Base-by-base conservation (phyloP, 2,329 filamentous ascomycete species). In the Metarhizium sp. region DNA sequence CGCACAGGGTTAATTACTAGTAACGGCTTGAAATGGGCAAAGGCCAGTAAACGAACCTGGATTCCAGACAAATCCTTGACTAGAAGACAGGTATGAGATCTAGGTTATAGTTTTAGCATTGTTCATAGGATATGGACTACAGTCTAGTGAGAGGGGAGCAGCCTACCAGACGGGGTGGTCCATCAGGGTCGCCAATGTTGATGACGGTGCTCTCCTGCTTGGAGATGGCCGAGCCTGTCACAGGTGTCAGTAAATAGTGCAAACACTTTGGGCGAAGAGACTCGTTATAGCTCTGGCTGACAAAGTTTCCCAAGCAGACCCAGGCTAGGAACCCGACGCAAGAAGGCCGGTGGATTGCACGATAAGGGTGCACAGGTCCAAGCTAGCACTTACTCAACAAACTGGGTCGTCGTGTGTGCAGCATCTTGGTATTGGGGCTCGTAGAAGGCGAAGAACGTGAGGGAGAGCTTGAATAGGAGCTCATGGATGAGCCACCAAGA, bases 31-130 rank as follows among this genome's bases (percentile, higher is more conserved):
- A 11, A 29, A 10, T 48, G 36, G 25, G 7, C 25, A 6, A 32
- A 14, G 18, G 8, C 16, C 29, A 34, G 25, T 13, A 20, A 18
- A 62, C 71, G 53, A 73, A 86, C 84, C 85, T 69, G 88, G 87
- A 69, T 92, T 92, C 88, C 88, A 92, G 58, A 85, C 83, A 66
- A 90, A 92, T 56, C 88, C 88, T 71, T 92, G 88, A 65, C 84
- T 87, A 6, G 85, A 86, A 58, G 88, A 85, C 52, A 92, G 82
- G 68, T 90, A 92, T 25, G 87, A 88, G 60, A 92, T 90, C 87
- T 90, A 61, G 48, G 13, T 51, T 16, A 38, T 13, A 36, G 16
- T 36, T 25, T 51, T n/a, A 51, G 49, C 36, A 10, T 36, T 14
- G 18, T 11, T 18, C 8, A 18, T 10, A 18, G 25, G 11, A 14